phyloP scores from a whole-genome alignment of 129 eudicot species.

The Erigeron canadensis region DNA sequence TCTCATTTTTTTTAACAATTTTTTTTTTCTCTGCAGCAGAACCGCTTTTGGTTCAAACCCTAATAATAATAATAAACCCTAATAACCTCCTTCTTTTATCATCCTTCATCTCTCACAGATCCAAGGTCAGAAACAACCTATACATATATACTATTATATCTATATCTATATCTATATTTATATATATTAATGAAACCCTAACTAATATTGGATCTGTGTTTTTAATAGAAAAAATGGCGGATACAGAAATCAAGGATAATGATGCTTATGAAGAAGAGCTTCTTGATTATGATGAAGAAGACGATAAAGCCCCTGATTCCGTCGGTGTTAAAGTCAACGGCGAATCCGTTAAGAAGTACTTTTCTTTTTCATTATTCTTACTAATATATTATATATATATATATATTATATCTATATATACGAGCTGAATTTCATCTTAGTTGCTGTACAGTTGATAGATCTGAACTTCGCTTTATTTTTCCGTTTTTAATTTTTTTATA shows the following conservation, averaged over 20 bases:
- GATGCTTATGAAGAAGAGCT: conserved; percentile 97
- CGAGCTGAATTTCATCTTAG: too few relatives aligned
- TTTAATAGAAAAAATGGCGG: conserved; percentile 55
- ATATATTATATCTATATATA: too few relatives aligned
- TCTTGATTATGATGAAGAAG: conserved; percentile 96
- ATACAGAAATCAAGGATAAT: conserved; percentile 78
- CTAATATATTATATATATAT: too few relatives aligned
- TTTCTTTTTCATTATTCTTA: too few relatives aligned
- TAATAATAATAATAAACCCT: conserved; percentile 35
- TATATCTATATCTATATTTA: conserved; percentile 22
- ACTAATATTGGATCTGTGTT: conserved; percentile 20
- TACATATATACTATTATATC: background rate
- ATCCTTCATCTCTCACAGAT: conserved; percentile 25
- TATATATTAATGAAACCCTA: conserved; percentile 24
- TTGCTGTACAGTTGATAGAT: too few relatives aligned
- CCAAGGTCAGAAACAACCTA: conserved; percentile 27
- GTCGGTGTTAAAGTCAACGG: conserved; percentile 77
- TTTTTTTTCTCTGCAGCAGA: conserved; percentile 47
- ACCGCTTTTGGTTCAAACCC: conserved; percentile 23
- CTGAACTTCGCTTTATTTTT: too few relatives aligned
- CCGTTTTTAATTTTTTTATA: too few relatives aligned
- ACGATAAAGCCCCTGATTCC: conserved; percentile 84
- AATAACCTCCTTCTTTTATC: too few relatives aligned
- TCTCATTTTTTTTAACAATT: conserved; percentile 28
- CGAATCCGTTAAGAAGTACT: conserved; percentile 81